Conservation (phyloP, 2,329 filamentous ascomycete species). For the Westerdykella sp. region DNA sequence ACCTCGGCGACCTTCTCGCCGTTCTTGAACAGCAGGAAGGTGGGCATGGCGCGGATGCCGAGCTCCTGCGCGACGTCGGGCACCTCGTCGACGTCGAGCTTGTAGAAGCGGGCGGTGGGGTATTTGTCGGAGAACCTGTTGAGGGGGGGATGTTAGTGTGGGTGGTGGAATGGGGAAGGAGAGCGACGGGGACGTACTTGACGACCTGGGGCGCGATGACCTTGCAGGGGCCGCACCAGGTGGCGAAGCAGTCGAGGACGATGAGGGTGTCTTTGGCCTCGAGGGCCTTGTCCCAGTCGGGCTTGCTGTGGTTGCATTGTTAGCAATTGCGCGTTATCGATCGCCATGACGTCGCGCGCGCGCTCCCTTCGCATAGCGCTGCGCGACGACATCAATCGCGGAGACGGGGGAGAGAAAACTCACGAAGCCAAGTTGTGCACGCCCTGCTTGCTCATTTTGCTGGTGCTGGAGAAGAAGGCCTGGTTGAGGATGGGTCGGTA, state of each 20-base stretch:
- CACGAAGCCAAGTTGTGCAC: constrained; percentile 47
- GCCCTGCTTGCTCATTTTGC: constrained; percentile 41
- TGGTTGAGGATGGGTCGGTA: constrained; percentile 31
- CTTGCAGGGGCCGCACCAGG: constrained; percentile 95
- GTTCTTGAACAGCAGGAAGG: constrained; percentile 77
- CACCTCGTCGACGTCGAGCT: constrained; percentile 84
- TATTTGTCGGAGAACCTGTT: constrained; percentile 55
- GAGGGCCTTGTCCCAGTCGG: constrained; percentile 54
- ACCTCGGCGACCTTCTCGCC: constrained; percentile 67
- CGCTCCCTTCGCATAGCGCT: too few species aligned
- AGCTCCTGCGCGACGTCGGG: constrained; percentile 70
- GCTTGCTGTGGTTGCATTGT: constrained; percentile 42
- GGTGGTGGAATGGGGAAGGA: not conserved
- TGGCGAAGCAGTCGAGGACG: constrained; percentile 80
- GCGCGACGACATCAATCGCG: too few species aligned
- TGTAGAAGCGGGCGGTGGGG: constrained; percentile 66
- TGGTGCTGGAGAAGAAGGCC: constrained; percentile 38
- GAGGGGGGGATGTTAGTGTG: constrained; percentile 4
- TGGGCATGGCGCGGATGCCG: constrained; percentile 84
- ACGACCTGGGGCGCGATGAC: constrained; percentile 71
- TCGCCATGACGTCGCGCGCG: not conserved
- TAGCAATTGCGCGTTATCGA: not conserved
- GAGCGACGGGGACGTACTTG: constrained; percentile 48
- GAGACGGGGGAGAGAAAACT: constrained; percentile 16
- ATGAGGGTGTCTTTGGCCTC: constrained; percentile 53